These are phyloP conservation scores for Aotearoamyces nothofagi DNA, from an alignment of 2,329 filamentous ascomycete species.

Conservation along the genomic window DNA sequence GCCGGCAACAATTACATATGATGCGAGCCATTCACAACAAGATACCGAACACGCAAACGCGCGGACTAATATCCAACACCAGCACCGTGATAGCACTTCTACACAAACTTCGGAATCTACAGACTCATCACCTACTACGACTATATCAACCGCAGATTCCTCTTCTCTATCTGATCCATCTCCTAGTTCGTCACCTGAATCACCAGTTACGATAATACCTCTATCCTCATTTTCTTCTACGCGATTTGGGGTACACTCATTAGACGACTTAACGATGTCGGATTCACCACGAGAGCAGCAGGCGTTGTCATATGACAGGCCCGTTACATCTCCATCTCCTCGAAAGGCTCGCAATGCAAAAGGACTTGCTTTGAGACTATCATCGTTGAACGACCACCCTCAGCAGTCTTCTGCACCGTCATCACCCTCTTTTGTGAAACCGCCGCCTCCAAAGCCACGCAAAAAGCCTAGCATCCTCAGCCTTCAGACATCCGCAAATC, in stretches of 20 bases:
- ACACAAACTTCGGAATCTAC: constrained; percentile 70
- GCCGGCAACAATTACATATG: background rate
- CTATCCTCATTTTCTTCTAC: constrained; percentile 53
- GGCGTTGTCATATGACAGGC: constrained; percentile 29
- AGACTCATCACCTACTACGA: constrained; percentile 90
- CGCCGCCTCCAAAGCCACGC: constrained; percentile 48
- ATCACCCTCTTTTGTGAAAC: constrained; percentile 69
- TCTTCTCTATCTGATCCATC: constrained; percentile 82
- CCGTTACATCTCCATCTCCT: constrained; percentile 54
- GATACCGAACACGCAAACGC: constrained; percentile 2
- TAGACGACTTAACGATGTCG: constrained; percentile 21
- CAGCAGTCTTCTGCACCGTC: constrained; percentile 36
- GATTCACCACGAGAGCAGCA: constrained; percentile 21
- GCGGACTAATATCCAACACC: constrained; percentile 29
- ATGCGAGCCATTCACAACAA: constrained; percentile 5
- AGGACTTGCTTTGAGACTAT: constrained; percentile 61
- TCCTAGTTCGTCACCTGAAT: constrained; percentile 84
- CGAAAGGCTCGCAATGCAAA: constrained; percentile 72
- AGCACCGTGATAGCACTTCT: constrained; percentile 64
- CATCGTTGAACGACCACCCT: constrained; percentile 23
- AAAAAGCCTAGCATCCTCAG: constrained; percentile 66
- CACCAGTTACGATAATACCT: constrained; percentile 60
- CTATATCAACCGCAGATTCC: constrained; percentile 82
- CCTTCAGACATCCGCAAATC: constrained; percentile 53
- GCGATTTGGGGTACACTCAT: constrained; percentile 27